Conservation (phyloP, 345 rosid genomes). For the Fremontodendron californicum region DNA sequence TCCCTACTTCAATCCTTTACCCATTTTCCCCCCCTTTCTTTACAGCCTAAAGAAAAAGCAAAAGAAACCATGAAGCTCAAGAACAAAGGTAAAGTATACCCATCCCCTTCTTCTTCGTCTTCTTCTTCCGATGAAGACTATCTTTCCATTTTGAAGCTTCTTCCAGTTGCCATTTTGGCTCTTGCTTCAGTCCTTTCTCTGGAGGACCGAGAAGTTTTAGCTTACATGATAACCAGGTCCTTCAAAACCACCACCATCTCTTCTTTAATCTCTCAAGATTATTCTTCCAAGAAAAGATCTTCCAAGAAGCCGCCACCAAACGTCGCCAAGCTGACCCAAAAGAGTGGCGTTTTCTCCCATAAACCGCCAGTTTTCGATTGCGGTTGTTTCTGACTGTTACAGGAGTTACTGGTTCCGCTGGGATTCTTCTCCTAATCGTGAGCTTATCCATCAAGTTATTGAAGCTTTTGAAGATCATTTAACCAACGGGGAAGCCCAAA, state of each 20-base stretch:
- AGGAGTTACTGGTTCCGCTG: conserved; percentile 78
- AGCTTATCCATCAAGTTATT: conserved; percentile 68
- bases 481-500: conserved; percentile 29
- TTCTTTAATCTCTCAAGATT: conserved; percentile 2
- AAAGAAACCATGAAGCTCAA: conserved; percentile 53
- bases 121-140: conserved; percentile 26
- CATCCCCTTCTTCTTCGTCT: conserved; percentile 41
- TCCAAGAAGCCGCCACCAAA: conserved; percentile 11
- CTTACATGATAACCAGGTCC: too few species aligned
- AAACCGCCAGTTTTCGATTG: conserved; percentile 55
- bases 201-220: too few species aligned
- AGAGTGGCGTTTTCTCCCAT: conserved; percentile 17
- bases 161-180: too few species aligned
- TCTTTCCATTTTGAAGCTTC: too few species aligned
- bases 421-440: conserved; percentile 79
- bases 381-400: conserved; percentile 83
- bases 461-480: conserved; percentile 83
- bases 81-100: too few species aligned
- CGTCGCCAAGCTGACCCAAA: background rate
- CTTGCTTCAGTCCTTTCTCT: too few species aligned
- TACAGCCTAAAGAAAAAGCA: too few species aligned
- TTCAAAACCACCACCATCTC: conserved; percentile 20
- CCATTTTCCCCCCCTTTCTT: background rate
- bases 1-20: background rate
- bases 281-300: conserved; percentile 22